A percentile compares a stretch with the other conserved stretches of the same genome.
These are phyloP conservation scores for Insectozyma bohioensis DNA, from an alignment of 1,139 yeast species.

Conservation along the genomic window DNA sequence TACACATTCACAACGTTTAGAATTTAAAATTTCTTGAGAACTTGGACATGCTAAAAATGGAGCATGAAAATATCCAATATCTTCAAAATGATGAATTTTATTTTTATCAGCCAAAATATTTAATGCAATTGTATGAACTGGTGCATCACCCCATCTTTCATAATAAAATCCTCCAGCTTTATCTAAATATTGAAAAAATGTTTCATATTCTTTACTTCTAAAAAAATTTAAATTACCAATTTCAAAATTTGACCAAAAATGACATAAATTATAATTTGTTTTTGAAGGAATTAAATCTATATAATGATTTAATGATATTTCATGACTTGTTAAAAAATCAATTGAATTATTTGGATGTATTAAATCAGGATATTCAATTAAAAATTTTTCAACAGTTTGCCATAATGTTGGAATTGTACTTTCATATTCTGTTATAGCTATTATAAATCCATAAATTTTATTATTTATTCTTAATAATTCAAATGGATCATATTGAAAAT, in stretches of 20 bases:
- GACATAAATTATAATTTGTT: constrained; percentile 81
- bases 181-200: constrained; percentile 71
- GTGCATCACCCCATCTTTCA: constrained; percentile 98
- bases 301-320: constrained; percentile 34
- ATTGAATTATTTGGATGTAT: constrained; percentile 68
- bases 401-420: constrained; percentile 70
- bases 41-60: constrained; percentile 86
- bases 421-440: constrained; percentile 46
- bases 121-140: constrained; percentile 84
- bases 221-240: constrained; percentile 80
- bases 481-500: constrained; percentile 50
- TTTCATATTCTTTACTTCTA: constrained; percentile 65
- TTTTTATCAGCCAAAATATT: constrained; percentile 63
- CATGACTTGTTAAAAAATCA: constrained; percentile 67
- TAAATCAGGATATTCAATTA: constrained; percentile 57
- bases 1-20: constrained; percentile 71
- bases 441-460: constrained; percentile 44
- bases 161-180: constrained; percentile 81
- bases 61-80: constrained; percentile 80
- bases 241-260: constrained; percentile 95
- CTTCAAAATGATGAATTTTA: constrained; percentile 85
- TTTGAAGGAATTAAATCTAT: constrained; percentile 25
- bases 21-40: constrained; percentile 45
- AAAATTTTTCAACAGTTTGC: constrained; percentile 68
- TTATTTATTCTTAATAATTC: constrained; percentile 32